phyloP scores from a whole-genome alignment of 371 early-diverging fungal species.

The Blyttiomyces sp. region DNA sequence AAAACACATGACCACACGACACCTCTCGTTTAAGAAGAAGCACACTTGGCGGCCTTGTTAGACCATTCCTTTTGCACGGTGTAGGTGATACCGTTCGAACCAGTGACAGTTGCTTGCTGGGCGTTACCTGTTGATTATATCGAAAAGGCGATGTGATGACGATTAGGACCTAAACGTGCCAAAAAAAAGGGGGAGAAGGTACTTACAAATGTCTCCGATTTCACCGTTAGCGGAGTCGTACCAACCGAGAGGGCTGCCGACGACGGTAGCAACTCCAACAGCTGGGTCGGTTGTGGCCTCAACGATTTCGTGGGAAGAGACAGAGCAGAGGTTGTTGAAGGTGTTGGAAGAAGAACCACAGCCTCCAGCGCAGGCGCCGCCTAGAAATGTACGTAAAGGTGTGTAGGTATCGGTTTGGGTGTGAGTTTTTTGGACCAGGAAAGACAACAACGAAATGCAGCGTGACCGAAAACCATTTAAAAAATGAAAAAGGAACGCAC shows the following conservation, averaged over 20 bases:
- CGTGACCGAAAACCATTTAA: slow-evolving; percentile 3
- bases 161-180: no score
- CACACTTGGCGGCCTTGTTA: background rate
- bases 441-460: no score
- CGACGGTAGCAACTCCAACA: slow-evolving; percentile 7
- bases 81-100: no score
- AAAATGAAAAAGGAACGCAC: background rate
- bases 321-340: slow-evolving; percentile 16
- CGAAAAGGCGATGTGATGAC: no score
- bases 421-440: no score
- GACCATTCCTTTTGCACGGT: background rate
- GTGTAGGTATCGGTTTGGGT: no score
- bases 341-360: slow-evolving; percentile 3
- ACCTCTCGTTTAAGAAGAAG: no score
- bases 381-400: slow-evolving; percentile 8
- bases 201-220: slow-evolving; percentile 24
- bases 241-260: slow-evolving; percentile 20
- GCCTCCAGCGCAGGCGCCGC: slow-evolving; percentile 11
- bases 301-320: slow-evolving; percentile 14
- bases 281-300: slow-evolving; percentile 14
- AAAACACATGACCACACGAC: no score
- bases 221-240: slow-evolving; percentile 22
- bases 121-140: no score
- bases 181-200: no score
- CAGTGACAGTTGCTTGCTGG: no score